phyloP scores from a whole-genome alignment of 1,284 basidiomycete genomes.

The Earliella scabrosa region DNA sequence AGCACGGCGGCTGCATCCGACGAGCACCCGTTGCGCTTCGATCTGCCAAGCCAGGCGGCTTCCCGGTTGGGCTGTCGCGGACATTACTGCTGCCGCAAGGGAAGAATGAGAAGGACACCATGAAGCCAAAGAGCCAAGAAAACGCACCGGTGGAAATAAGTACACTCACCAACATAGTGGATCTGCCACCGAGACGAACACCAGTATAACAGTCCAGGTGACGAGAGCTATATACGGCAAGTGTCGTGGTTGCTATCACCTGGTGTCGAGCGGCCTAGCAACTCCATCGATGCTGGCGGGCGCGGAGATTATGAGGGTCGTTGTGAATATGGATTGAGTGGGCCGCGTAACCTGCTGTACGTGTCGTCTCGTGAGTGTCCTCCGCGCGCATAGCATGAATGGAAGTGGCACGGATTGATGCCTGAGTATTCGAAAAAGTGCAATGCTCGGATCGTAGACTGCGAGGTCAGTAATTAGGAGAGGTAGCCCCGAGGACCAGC shows the following conservation, averaged over 20 bases:
- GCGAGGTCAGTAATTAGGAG: constrained; percentile 7
- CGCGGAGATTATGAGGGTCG: no score
- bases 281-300: no score
- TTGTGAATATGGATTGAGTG: no score
- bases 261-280: no score
- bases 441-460: constrained; percentile 1
- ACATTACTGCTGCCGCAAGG: background rate
- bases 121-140: background rate
- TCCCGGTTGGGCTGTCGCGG: background rate
- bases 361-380: background rate
- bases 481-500: constrained; percentile 17
- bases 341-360: background rate
- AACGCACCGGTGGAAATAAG: background rate
- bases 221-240: background rate
- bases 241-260: constrained; percentile 5
- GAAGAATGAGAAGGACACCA: background rate
- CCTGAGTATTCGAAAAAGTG: background rate
- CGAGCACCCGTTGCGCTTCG: constrained; percentile 5
- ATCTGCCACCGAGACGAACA: background rate
- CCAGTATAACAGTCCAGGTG: background rate
- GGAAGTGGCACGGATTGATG: background rate
- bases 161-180: background rate
- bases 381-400: background rate
- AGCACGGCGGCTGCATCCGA: constrained; percentile 10
- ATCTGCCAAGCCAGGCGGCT: background rate